Percentiles rank a stretch among this genome's conserved stretches.
Conservation (phyloP, 1,139 yeast species). For the Magnusiomyces tetraspermus region DNA sequence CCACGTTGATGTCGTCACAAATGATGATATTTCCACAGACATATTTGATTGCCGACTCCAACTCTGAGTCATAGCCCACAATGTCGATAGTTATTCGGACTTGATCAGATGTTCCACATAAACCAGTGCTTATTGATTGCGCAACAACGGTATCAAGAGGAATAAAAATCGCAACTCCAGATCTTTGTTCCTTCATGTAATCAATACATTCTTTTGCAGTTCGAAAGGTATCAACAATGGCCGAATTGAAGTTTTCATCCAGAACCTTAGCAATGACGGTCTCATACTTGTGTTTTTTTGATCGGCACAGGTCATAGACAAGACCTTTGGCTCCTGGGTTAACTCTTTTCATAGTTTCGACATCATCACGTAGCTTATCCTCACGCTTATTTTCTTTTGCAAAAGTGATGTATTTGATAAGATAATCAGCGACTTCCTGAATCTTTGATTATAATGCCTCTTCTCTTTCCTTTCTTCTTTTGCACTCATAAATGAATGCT, state of each 20-base stretch:
- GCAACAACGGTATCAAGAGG: slow-evolving; percentile 77
- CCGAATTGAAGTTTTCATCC: slow-evolving; percentile 72
- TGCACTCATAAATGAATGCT: slow-evolving; percentile 39
- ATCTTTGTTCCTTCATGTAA: slow-evolving; percentile 73
- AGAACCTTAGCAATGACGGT: slow-evolving; percentile 68
- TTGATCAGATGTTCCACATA: slow-evolving; percentile 47
- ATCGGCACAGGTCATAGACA: slow-evolving; percentile 70
- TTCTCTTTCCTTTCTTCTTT: slow-evolving; percentile 42
- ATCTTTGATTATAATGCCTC: slow-evolving; percentile 52
- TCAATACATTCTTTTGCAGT: slow-evolving; percentile 79
- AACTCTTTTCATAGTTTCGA: slow-evolving; percentile 53
- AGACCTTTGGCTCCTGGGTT: slow-evolving; percentile 80
- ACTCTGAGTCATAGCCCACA: slow-evolving; percentile 55
- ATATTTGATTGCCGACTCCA: slow-evolving; percentile 72
- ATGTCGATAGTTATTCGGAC: slow-evolving; percentile 60
- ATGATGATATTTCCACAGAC: slow-evolving; percentile 74
- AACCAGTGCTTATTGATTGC: slow-evolving; percentile 44
- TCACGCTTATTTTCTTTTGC: slow-evolving; percentile 71
- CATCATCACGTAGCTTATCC: slow-evolving; percentile 59
- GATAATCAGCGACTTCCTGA: slow-evolving; percentile 48
- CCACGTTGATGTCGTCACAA: slow-evolving; percentile 62
- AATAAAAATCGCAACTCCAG: slow-evolving; percentile 78
- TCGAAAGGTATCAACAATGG: slow-evolving; percentile 67
- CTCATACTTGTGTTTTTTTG: slow-evolving; percentile 67
- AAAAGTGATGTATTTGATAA: slow-evolving; percentile 66